Percentiles rank a stretch among this genome's conserved stretches.
Conservation (phyloP, 495 filamentous ascomycete genomes). For the Polyplosphaeria fusca region DNA sequence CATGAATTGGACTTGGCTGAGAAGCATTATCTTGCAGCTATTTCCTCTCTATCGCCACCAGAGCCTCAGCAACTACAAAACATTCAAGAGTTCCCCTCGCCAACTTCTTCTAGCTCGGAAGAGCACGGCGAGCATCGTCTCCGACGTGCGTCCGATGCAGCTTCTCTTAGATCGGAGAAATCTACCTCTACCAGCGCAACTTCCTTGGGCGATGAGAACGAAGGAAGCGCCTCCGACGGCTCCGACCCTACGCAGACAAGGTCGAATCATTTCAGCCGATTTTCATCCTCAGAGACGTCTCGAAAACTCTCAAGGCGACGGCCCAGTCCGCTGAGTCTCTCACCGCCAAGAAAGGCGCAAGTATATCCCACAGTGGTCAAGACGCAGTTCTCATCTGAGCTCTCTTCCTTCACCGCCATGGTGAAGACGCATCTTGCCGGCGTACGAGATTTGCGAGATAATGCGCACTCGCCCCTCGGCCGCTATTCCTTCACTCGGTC, state of each 20-base stretch:
- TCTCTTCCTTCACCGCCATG: constrained; percentile 10
- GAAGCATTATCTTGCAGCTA: constrained; percentile 31
- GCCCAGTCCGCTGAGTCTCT: constrained; percentile 7
- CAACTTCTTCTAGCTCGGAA: constrained; percentile 11
- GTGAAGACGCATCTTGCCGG: constrained; percentile 13
- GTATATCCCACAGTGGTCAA: neutral
- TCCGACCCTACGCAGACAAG: neutral
- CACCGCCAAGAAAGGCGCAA: neutral
- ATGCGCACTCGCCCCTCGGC: neutral
- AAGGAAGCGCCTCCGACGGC: constrained; percentile 7
- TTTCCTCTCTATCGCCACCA: constrained; percentile 8
- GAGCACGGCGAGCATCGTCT: constrained; percentile 1
- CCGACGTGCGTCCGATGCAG: constrained; percentile 10
- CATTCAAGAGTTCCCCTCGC: constrained; percentile 16
- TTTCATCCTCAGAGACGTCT: neutral
- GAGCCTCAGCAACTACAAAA: constrained; percentile 1
- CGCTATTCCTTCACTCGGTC: constrained; percentile 8
- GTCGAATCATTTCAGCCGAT: constrained; percentile 1
- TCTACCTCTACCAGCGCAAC: constrained; percentile 18
- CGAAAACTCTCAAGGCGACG: neutral
- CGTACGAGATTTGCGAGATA: constrained; percentile 12
- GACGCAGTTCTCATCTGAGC: constrained; percentile 5
- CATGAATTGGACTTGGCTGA: constrained; percentile 31
- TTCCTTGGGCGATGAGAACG: constrained; percentile 10
- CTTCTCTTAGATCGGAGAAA: constrained; percentile 14